Base-by-base conservation (phyloP, 257 asterid species). In the Asclepias syriaca region DNA sequence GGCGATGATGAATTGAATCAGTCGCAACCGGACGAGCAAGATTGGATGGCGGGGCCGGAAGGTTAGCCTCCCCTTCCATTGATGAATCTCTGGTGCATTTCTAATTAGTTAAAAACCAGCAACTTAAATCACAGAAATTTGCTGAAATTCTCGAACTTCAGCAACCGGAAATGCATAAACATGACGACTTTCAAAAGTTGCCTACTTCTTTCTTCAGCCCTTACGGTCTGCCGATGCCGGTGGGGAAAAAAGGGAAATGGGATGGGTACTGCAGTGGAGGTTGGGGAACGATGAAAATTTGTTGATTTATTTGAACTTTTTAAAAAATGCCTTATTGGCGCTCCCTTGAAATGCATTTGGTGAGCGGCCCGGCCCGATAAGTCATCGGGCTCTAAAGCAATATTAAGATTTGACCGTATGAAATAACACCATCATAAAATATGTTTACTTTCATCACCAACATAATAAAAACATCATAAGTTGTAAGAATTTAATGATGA, bases 11-110 rank as follows among this genome's bases (percentile, higher is more conserved):
- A 73, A 84, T 64, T 71, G 85, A 84, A 15, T 89, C 96, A 4
- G 84, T 87, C 71, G 83, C 84, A 77, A 89, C 77, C 75, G 93
- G 85, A 68, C 81, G 90, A 75, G 83, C 73, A 18, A 78, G 86
- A 74, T 78, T 76, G 78, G 85, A 81, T 48, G 82, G 79, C 64
- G 82, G 87, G 74, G 68, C 82, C 80, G 87, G 95, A 86, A 84
- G 89, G 83, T 91, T 89, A 85, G 88, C 84, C 86, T 93, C 95
- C 87, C 88, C 92, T 83, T 93, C 93, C 96, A 90, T 90, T 74
- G 92, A 82, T 79, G 73, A 75, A 74, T 69, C 83, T 70, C 82
- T 81, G 56, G 55, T 29, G 74, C 81, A 77, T 77, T 49, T 77
- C 81, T 59, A 60, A 68, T 77, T 21, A 19, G 10, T 15, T 6